phyloP scores from a whole-genome alignment of 1,139 yeast genomes.

The Candida tetrigidarum region DNA sequence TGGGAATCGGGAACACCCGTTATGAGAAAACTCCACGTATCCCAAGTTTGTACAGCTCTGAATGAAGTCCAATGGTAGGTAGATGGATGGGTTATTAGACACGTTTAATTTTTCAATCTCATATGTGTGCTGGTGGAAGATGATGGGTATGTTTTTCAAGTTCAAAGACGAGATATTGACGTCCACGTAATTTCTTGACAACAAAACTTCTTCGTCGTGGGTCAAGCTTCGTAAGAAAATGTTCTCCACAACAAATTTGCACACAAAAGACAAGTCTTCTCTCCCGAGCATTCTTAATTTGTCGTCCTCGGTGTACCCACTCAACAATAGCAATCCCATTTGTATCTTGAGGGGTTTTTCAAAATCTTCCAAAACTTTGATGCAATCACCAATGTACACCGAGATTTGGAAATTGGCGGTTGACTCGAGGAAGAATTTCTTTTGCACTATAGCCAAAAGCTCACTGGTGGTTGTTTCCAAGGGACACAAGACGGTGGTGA shows the following conservation, averaged over 20 bases:
- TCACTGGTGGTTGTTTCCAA: conserved; percentile 80
- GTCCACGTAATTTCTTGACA: conserved; percentile 70
- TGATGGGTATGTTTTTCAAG: conserved; percentile 82
- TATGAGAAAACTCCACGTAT: conserved; percentile 68
- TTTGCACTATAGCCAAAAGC: conserved; percentile 65
- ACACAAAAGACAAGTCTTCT: conserved; percentile 84
- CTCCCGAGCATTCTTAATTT: conserved; percentile 80
- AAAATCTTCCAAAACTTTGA: conserved; percentile 70
- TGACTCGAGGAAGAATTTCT: conserved; percentile 76
- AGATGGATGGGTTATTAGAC: conserved; percentile 85
- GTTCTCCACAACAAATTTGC: conserved; percentile 81
- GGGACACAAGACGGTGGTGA: conserved; percentile 78
- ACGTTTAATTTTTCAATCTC: conserved; percentile 85
- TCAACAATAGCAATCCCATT: conserved; percentile 68
- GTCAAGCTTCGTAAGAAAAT: conserved; percentile 71
- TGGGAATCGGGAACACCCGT: conserved; percentile 79
- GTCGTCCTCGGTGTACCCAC: conserved; percentile 83
- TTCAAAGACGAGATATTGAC: conserved; percentile 78
- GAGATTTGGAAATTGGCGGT: conserved; percentile 77
- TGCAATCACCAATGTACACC: conserved; percentile 78
- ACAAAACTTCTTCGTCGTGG: conserved; percentile 65
- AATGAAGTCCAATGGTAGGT: conserved; percentile 82
- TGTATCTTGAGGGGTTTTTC: conserved; percentile 84
- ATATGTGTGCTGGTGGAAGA: conserved; percentile 78
- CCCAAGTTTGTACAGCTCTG: conserved; percentile 78